These are phyloP conservation scores for Fraxinus sp. DNA, from an alignment of 305 asterid genomes.

Conservation along the genomic window DNA sequence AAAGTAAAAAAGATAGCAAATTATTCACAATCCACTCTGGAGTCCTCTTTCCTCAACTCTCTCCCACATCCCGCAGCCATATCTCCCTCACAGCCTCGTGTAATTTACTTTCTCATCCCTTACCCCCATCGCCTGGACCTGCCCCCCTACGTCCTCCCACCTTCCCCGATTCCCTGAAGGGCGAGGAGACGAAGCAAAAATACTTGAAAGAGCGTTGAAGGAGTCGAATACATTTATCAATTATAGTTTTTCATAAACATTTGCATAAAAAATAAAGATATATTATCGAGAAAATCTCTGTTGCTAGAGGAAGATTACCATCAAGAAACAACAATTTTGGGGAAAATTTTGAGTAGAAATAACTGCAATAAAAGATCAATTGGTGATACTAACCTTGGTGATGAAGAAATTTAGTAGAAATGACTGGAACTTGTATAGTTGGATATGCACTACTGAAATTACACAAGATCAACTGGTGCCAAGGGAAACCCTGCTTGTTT, in stretches of 20 bases:
- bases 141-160: neutral
- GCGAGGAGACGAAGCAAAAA: neutral
- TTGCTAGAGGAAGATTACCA: neutral
- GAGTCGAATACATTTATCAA: neutral
- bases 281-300: neutral
- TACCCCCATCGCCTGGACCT: neutral
- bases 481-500: neutral
- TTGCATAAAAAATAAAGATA: neutral
- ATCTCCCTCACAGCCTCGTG: neutral
- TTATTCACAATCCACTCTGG: neutral
- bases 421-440: neutral
- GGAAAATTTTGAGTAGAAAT: too few relatives aligned
- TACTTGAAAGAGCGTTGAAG: neutral
- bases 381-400: neutral
- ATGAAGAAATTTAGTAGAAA: neutral
- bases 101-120: neutral
- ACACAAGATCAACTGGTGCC: neutral
- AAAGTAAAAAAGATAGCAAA: neutral
- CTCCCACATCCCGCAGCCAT: neutral
- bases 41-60: neutral
- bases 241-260: neutral
- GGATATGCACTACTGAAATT: neutral
- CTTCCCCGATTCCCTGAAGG: neutral
- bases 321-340: neutral
- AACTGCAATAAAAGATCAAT: neutral